Evolutionary conservation across 495 filamentous ascomycete species (phyloP).

Genomic region (Aspergillus campestris): DNA sequence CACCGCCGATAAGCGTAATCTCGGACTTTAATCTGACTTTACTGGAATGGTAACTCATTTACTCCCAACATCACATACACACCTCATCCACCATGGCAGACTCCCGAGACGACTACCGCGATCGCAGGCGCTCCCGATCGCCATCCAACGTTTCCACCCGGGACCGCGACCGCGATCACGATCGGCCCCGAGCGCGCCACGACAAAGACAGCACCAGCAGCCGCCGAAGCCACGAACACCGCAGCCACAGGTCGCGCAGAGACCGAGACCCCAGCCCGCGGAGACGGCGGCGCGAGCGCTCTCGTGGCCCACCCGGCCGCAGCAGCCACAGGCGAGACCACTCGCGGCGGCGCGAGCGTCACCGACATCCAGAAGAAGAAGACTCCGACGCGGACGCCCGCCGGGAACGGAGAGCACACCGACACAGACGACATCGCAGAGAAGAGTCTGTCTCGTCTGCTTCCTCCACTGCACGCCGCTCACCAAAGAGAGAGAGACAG

Average conservation of each 20-base stretch:
- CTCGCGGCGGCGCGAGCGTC: slow-evolving; percentile 15
- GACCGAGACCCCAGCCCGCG: slow-evolving; percentile 15
- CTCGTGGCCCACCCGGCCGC: slow-evolving; percentile 21
- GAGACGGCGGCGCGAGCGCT: slow-evolving; percentile 11
- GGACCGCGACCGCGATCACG: slow-evolving; percentile 11
- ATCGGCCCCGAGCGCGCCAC: slow-evolving; percentile 15
- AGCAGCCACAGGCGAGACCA: slow-evolving; percentile 15
- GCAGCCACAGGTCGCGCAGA: slow-evolving; percentile 25
- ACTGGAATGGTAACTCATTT: too few relatives aligned
- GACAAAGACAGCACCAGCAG: slow-evolving; percentile 21
- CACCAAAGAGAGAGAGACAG: slow-evolving; percentile 16
- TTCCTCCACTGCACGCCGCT: neutral
- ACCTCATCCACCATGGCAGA: slow-evolving; percentile 13
- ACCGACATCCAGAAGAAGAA: slow-evolving; percentile 18
- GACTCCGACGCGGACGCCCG: slow-evolving; percentile 9
- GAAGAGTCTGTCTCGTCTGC: slow-evolving; percentile 8
- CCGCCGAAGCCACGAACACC: slow-evolving; percentile 22
- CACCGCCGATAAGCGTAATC: too few relatives aligned
- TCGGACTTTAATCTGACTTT: too few relatives aligned
- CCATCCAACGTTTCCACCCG: slow-evolving; percentile 13
- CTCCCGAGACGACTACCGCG: slow-evolving; percentile 11
- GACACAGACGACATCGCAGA: slow-evolving; percentile 22
- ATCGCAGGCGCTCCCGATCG: slow-evolving; percentile 15
- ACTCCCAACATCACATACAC: too few relatives aligned
- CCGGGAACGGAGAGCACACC: slow-evolving; percentile 15